These are phyloP conservation scores for Knoxdaviesia proteae DNA, from an alignment of 2,329 filamentous ascomycete genomes.

Conservation along the genomic window DNA sequence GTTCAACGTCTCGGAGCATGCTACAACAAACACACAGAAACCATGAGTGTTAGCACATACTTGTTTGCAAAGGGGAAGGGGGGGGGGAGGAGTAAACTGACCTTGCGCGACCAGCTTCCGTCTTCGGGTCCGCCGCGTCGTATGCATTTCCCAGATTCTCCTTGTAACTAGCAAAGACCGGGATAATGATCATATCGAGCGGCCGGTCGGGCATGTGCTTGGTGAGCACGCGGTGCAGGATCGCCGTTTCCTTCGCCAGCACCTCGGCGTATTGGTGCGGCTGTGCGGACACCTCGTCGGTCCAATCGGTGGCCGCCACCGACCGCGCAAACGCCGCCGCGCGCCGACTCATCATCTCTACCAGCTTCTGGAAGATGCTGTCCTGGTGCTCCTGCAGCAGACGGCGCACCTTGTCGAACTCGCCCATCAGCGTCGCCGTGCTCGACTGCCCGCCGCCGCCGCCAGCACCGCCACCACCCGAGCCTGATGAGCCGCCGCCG, in stretches of 20 bases:
- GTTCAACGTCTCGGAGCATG: conserved; percentile 56
- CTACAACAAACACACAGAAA: conserved; percentile 18
- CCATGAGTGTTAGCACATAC: conserved; percentile 1
- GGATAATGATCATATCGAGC: conserved; percentile 64
- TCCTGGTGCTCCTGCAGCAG: conserved; percentile 76
- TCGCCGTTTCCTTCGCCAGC: conserved; percentile 66
- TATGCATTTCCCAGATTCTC: conserved; percentile 59
- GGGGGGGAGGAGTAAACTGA: conserved; percentile 19
- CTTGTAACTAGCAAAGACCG: conserved; percentile 65
- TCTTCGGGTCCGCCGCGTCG: conserved; percentile 41
- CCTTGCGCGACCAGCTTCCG: conserved; percentile 49
- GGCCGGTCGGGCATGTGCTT: conserved; percentile 63
- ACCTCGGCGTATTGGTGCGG: conserved; percentile 64
- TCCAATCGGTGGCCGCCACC: conserved; percentile 57
- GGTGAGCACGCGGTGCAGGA: conserved; percentile 61
- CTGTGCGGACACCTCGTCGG: conserved; percentile 12
- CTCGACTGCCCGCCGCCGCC: conserved; percentile 12
- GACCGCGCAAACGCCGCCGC: conserved; percentile 53
- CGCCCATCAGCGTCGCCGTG: conserved; percentile 43
- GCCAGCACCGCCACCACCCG: too few species aligned
- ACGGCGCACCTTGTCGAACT: conserved; percentile 75
- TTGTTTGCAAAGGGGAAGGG: not conserved
- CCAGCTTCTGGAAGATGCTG: conserved; percentile 77
- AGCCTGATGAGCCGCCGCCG: too few species aligned
- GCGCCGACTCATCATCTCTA: conserved; percentile 75